These are phyloP conservation scores for Erigeron philadelphicus DNA, from an alignment of 140 eudicot species.

Conservation along the genomic window DNA sequence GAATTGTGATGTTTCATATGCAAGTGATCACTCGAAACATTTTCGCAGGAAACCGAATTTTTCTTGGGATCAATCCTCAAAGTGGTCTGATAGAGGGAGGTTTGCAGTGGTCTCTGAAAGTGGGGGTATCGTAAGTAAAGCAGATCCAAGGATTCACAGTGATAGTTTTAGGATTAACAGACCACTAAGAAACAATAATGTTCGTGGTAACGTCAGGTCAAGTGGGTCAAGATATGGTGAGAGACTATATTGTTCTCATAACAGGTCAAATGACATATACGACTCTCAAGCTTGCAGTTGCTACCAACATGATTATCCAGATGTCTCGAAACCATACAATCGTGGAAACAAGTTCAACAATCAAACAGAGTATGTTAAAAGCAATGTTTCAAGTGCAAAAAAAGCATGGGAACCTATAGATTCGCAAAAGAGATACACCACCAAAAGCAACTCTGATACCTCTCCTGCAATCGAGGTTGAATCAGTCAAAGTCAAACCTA, in stretches of 20 bases:
- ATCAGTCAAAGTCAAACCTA: conserved; percentile 32
- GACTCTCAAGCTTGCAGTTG: conserved; percentile 57
- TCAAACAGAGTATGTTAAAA: conserved; percentile 43
- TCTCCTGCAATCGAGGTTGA: conserved; percentile 30
- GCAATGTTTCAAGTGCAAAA: conserved; percentile 38
- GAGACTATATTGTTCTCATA: conserved; percentile 45
- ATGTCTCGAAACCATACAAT: conserved; percentile 42
- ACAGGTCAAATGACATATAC: conserved; percentile 45
- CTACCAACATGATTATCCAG: conserved; percentile 38
- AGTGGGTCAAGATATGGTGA: conserved; percentile 45
- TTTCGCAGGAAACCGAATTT: conserved; percentile 47
- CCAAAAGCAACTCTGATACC: conserved; percentile 42
- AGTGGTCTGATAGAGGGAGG: conserved; percentile 54
- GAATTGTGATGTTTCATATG: conserved; percentile 36
- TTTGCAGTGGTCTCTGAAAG: conserved; percentile 42
- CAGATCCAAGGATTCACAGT: conserved; percentile 44
- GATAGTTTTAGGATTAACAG: conserved; percentile 47
- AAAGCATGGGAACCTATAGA: conserved; percentile 91
- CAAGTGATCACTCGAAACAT: conserved; percentile 44
- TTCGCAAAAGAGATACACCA: conserved; percentile 45
- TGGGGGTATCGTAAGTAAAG: conserved; percentile 42
- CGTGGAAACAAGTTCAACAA: conserved; percentile 46
- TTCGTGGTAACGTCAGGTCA: conserved; percentile 39
- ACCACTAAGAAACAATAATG: conserved; percentile 42
- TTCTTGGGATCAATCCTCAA: conserved; percentile 42